phyloP scores from a whole-genome alignment of 257 asterid species.

The Primulina huaijiensis region DNA sequence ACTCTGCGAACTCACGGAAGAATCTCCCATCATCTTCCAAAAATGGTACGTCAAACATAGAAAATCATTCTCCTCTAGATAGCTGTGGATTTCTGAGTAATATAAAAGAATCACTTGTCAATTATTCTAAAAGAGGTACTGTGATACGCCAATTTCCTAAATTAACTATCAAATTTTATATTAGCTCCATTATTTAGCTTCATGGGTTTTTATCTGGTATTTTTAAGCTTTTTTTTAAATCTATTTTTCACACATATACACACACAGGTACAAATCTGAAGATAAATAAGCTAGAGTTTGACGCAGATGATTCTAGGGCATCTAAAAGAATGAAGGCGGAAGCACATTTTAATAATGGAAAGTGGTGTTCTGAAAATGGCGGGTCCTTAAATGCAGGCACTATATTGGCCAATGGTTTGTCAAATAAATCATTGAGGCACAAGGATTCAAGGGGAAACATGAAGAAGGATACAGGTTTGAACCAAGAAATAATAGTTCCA shows the following conservation, averaged over 20 bases:
- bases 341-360: neutral
- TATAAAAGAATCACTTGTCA: constrained; percentile 39
- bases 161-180: constrained; percentile 4
- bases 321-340: neutral
- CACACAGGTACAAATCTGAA: constrained; percentile 36
- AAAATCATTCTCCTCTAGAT: constrained; percentile 41
- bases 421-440: neutral
- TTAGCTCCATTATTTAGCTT: constrained; percentile 21
- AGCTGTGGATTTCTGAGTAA: constrained; percentile 48
- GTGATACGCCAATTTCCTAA: constrained; percentile 20
- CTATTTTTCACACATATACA: neutral
- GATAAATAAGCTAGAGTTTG: neutral
- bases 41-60: constrained; percentile 40
- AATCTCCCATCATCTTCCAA: constrained; percentile 39
- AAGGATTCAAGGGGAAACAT: constrained; percentile 43
- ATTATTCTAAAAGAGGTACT: constrained; percentile 60
- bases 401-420: neutral
- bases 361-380: neutral
- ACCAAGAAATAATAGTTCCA: constrained; percentile 39
- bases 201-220: constrained; percentile 11
- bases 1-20: constrained; percentile 46
- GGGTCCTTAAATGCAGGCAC: neutral
- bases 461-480: constrained; percentile 34
- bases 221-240: neutral
- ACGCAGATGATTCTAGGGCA: neutral